A percentile compares a stretch with the other conserved stretches of the same genome.
These are phyloP conservation scores for Candida sojae DNA, from an alignment of 1,139 yeast genomes.

Conservation along the genomic window DNA sequence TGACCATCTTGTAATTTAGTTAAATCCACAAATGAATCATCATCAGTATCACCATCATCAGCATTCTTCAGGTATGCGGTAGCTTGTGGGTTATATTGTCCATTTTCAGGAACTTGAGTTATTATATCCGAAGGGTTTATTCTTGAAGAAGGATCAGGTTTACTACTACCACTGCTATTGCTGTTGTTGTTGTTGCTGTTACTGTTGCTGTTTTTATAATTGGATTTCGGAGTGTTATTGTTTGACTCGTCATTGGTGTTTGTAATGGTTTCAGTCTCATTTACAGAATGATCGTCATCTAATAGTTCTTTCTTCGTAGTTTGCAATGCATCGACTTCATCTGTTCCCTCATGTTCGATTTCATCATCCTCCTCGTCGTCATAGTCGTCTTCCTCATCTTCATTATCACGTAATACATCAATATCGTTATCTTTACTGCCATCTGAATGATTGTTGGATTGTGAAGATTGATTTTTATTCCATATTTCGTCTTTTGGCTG, in stretches of 20 bases:
- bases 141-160: not conserved
- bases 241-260: slow-evolving; percentile 38
- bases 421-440: slow-evolving; percentile 1
- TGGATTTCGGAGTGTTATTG: slow-evolving; percentile 13
- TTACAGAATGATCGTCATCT: slow-evolving; percentile 44
- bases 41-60: slow-evolving; percentile 23
- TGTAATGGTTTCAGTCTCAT: slow-evolving; percentile 48
- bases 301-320: slow-evolving; percentile 28
- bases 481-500: not conserved
- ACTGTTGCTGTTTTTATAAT: not conserved
- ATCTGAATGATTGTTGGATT: slow-evolving; percentile 6
- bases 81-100: slow-evolving; percentile 10
- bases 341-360: slow-evolving; percentile 9
- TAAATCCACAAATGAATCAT: slow-evolving; percentile 49
- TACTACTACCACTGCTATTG: not conserved
- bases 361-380: slow-evolving; percentile 5
- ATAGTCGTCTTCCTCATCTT: not conserved
- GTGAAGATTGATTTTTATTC: slow-evolving; percentile 1
- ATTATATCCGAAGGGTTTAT: slow-evolving; percentile 9
- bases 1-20: slow-evolving; percentile 68
- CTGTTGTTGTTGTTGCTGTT: not conserved
- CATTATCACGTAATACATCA: not conserved
- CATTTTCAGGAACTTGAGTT: slow-evolving; percentile 13
- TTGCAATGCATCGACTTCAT: slow-evolving; percentile 8
- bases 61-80: slow-evolving; percentile 23